A percentile compares a stretch with the other conserved stretches of the same genome.
These are phyloP conservation scores for Colletotrichum noveboracense DNA, from an alignment of 2,329 filamentous ascomycete species.

Conservation along the genomic window DNA sequence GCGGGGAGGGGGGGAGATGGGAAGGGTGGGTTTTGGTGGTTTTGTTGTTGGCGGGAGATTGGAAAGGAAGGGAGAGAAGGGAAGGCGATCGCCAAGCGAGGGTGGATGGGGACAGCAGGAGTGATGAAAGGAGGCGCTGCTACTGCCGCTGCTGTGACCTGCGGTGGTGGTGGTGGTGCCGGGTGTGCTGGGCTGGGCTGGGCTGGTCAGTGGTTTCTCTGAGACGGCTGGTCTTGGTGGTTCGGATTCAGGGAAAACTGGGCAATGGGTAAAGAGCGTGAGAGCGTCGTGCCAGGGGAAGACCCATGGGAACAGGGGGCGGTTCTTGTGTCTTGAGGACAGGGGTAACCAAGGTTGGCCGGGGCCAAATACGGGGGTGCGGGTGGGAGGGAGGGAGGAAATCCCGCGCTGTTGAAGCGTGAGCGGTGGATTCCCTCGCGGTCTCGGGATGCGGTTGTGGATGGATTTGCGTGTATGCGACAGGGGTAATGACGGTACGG, in stretches of 20 bases:
- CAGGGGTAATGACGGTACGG: conserved; percentile 13
- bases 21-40: conserved; percentile 5
- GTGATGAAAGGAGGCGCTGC: conserved; percentile 18
- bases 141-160: neutral
- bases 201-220: neutral
- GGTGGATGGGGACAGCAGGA: conserved; percentile 11
- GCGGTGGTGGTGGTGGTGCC: neutral
- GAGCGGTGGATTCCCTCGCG: neutral
- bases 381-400: neutral
- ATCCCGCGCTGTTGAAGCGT: neutral
- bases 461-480: neutral
- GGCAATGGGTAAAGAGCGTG: neutral
- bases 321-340: neutral
- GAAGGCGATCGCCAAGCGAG: conserved; percentile 14
- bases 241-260: conserved; percentile 19
- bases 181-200: neutral
- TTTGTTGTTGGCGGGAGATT: conserved; percentile 15
- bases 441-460: neutral
- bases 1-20: neutral
- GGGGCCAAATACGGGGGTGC: conserved; percentile 7
- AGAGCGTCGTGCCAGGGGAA: neutral
- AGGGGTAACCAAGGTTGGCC: neutral
- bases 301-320: neutral
- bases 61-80: conserved; percentile 14
- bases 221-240: neutral